Conservation (phyloP, 208 protist genomes). For the Naegleria gruberi region DNA sequence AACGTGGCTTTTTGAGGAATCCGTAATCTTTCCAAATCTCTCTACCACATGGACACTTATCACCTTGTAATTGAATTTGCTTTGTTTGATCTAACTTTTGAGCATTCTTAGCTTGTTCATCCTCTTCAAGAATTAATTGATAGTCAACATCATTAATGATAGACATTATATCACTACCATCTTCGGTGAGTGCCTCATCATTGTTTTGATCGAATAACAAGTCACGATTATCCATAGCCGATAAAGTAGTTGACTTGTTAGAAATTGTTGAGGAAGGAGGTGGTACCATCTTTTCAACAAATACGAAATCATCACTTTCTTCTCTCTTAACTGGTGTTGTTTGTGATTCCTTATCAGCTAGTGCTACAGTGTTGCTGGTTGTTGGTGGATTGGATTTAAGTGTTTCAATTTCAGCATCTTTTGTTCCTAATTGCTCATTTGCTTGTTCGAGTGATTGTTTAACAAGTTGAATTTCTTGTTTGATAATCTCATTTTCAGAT, state of each 20-base stretch:
- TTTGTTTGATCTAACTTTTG: background rate
- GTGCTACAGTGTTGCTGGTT: too few relatives aligned
- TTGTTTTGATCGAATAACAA: too few relatives aligned
- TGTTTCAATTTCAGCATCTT: background rate
- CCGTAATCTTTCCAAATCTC: background rate
- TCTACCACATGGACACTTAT: conserved; percentile 11
- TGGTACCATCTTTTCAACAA: background rate
- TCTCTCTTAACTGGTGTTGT: too few relatives aligned
- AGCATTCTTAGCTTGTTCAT: too few relatives aligned
- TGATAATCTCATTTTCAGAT: background rate
- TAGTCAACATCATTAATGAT: background rate
- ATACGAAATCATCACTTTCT: background rate
- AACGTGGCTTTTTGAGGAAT: conserved; percentile 26
- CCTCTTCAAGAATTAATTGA: background rate
- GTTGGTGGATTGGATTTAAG: too few relatives aligned
- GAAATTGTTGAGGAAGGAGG: background rate
- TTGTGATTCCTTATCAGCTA: too few relatives aligned
- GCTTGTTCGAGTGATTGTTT: background rate
- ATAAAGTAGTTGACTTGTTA: too few relatives aligned
- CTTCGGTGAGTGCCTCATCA: background rate
- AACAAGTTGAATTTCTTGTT: background rate
- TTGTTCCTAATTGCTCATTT: background rate
- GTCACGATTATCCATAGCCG: too few relatives aligned
- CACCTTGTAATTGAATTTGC: background rate
- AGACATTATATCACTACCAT: background rate